phyloP scores from a whole-genome alignment of 768 basidiomycete genomes.

The Tricholoma saponaceum region DNA sequence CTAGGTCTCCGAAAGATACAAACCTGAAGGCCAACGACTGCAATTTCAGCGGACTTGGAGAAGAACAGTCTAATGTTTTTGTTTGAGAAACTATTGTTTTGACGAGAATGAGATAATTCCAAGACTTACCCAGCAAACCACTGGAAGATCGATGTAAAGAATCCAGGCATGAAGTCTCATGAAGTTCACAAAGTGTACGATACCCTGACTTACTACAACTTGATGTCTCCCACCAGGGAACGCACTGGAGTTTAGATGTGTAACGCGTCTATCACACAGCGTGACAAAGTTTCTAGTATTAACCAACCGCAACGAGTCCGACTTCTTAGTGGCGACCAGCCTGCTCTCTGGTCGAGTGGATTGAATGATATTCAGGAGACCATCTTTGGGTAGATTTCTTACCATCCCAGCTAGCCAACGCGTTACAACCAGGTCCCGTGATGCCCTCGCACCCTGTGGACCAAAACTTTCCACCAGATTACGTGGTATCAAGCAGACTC shows the following conservation, averaged over 20 bases:
- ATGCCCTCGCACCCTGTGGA: neutral
- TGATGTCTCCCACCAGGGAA: too few species aligned
- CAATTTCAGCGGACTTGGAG: constrained; percentile 82
- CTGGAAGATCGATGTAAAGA: constrained; percentile 39
- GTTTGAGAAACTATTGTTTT: neutral
- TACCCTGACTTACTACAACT: neutral
- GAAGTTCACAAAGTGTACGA: neutral
- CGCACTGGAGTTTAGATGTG: neutral
- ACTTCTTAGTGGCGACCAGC: too few species aligned
- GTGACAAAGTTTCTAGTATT: neutral
- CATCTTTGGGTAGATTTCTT: neutral
- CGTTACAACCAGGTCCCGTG: neutral
- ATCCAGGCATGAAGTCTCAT: constrained; percentile 37
- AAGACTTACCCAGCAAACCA: constrained; percentile 43
- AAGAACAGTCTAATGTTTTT: constrained; percentile 64
- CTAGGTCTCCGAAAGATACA: neutral
- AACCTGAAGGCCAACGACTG: constrained; percentile 89
- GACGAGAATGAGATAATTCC: neutral
- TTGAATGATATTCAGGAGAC: neutral
- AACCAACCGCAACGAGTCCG: too few species aligned
- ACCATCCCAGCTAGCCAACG: neutral
- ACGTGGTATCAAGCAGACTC: neutral
- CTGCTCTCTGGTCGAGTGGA: neutral
- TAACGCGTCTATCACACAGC: neutral
- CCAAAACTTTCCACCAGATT: neutral